Evolutionary conservation across 257 asterid genomes (phyloP).

Genomic region (Capsicum chinense): DNA sequence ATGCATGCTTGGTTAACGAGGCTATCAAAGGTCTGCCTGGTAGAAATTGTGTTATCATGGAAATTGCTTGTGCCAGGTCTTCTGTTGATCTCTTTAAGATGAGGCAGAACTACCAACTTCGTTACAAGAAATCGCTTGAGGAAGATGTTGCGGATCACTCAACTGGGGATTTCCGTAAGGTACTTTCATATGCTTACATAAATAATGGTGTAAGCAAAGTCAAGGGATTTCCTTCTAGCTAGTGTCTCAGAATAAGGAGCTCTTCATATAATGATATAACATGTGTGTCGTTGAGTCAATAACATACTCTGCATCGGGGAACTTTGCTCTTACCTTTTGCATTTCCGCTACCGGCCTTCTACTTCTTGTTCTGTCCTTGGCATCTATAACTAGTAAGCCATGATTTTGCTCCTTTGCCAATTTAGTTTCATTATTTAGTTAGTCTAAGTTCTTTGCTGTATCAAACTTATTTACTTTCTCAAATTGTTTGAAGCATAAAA

Average conservation of each 20-base stretch:
- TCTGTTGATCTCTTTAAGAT: conserved; percentile 61
- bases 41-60: conserved; percentile 67
- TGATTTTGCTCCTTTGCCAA: neutral
- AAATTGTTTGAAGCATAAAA: neutral
- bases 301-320: neutral
- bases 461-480: neutral
- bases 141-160: conserved; percentile 90
- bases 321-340: neutral
- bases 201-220: neutral
- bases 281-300: neutral
- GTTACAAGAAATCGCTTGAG: conserved; percentile 78
- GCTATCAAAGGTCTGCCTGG: conserved; percentile 63
- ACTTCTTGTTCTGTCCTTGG: neutral
- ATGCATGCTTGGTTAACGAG: conserved; percentile 70
- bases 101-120: conserved; percentile 65
- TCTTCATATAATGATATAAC: neutral
- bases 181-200: conserved; percentile 29
- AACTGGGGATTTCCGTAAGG: conserved; percentile 75
- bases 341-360: neutral
- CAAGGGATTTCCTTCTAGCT: neutral
- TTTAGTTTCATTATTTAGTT: no score
- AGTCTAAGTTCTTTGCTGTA: neutral
- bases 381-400: neutral
- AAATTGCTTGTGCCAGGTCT: conserved; percentile 78
- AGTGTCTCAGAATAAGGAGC: neutral